These are phyloP conservation scores for Suillus weaverae DNA, from an alignment of 768 basidiomycete species.

Conservation along the genomic window DNA sequence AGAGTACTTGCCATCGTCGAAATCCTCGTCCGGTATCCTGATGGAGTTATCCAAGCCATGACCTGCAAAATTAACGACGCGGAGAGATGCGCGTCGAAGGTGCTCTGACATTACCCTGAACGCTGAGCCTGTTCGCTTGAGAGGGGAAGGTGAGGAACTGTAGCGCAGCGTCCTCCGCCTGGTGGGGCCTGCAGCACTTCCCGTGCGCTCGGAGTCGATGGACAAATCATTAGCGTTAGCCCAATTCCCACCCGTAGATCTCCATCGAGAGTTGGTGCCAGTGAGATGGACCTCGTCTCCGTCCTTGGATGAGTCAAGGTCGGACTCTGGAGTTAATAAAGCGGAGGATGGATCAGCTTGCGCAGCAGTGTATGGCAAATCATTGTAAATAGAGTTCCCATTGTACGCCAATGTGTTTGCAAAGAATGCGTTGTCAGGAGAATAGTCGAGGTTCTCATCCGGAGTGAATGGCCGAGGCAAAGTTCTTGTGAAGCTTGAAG, in stretches of 20 bases:
- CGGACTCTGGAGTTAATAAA: conserved; percentile 40
- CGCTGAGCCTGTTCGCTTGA: conserved; percentile 60
- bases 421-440: conserved; percentile 41
- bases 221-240: conserved; percentile 25
- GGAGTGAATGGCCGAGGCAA: conserved; percentile 19
- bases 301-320: conserved; percentile 46
- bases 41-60: conserved; percentile 60
- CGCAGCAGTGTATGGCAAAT: conserved; percentile 29
- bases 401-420: conserved; percentile 14
- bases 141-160: conserved; percentile 52
- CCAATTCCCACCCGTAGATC: conserved; percentile 25
- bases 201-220: conserved; percentile 51
- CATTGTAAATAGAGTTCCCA: not conserved
- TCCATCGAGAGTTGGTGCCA: conserved; percentile 45
- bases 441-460: conserved; percentile 52
- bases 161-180: conserved; percentile 49
- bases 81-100: conserved; percentile 63
- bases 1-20: conserved; percentile 28
- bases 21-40: conserved; percentile 50
- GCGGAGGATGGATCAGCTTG: conserved; percentile 51
- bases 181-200: conserved; percentile 38
- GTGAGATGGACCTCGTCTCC: conserved; percentile 64
- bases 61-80: conserved; percentile 80
- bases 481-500: conserved; percentile 23
- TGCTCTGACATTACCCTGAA: conserved; percentile 58